Evolutionary conservation across 139 green algal genomes (phyloP).

Genomic region (Chlorella ohadii): DNA sequence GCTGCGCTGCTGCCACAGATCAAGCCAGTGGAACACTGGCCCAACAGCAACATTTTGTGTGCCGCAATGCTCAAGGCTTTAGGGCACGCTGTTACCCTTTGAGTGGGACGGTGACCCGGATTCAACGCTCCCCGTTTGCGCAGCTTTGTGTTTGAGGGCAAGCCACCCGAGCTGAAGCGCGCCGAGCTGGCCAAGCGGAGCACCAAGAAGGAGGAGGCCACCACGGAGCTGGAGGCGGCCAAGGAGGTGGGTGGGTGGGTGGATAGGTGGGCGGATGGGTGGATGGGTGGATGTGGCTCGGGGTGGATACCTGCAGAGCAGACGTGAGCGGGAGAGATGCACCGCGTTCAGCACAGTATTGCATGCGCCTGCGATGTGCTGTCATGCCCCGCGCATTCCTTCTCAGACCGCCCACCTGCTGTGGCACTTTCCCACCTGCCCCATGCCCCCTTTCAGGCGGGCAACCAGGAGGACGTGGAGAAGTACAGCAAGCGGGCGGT

Average conservation of each 20-base stretch:
- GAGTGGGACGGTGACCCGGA: no score
- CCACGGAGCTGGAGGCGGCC: conserved; percentile 65
- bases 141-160: conserved; percentile 98
- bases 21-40: no score
- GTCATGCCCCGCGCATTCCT: no score
- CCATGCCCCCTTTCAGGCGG: conserved; percentile 58
- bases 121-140: not conserved
- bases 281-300: no score
- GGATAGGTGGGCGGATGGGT: not conserved
- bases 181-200: conserved; percentile 81
- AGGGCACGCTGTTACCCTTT: no score
- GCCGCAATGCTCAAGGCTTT: no score
- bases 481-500: conserved; percentile 97
- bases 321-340: no score
- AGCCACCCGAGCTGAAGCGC: conserved; percentile 92
- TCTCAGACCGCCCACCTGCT: not conserved
- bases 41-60: no score
- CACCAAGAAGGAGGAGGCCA: conserved; percentile 54
- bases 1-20: no score
- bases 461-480: conserved; percentile 89
- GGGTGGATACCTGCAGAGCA: no score
- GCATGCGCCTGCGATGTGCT: no score
- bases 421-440: not conserved
- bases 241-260: conserved; percentile 60
- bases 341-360: no score